Base-by-base conservation (phyloP, 176 grass and related monocot species). In the Aegilops sharonensis region DNA sequence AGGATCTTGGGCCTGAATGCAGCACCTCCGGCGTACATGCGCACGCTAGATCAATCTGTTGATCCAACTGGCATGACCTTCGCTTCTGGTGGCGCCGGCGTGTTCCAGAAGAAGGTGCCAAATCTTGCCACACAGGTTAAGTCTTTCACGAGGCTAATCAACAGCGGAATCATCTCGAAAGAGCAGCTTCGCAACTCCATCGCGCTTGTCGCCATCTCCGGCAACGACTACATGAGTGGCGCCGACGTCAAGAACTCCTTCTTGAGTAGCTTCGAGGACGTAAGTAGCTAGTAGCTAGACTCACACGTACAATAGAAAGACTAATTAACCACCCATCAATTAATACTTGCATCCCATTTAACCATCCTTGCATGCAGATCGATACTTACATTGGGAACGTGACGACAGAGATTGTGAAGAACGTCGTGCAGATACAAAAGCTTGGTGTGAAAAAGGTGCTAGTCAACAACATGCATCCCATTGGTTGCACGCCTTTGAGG, bases 51-150 rank as follows among this genome's bases (percentile, higher is more conserved):
- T 1, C 12, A 9, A 4, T 50, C 35, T 0, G 6, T 3, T 3
- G 60, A 56, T 21, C 80, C 80, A 17, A 3, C 5, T 4, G 94
- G 91, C 81, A 86, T 93, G 89, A 97, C 93, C 86, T 93, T 92
- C 12, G 91, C 91, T 18, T 54, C 50, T 5, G 50, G 15, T 54
- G 50, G 50, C 50, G 50, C 13, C 62, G 89, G 91, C 0, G 87
- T 93, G 39, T 87, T 32, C 31, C 12, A 27, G 9, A 39, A 74
- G 29, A 42, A 54, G 50, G 50, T 12, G 78, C 85, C 79, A 9
- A 76, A 60, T 7, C 70, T 82, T 4, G 11, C 23, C 31, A 0
- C 4, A 7, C 85, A 87, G 79, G 48, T 82, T 42, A 14, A 40
- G 39, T 13, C 9, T 1, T 76, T 82, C 32, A 17, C 9, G 70